Percentiles rank a stretch among this genome's conserved stretches.
phyloP scores from a whole-genome alignment of 176 grass and related monocot genomes.

The Typha latifolia region DNA sequence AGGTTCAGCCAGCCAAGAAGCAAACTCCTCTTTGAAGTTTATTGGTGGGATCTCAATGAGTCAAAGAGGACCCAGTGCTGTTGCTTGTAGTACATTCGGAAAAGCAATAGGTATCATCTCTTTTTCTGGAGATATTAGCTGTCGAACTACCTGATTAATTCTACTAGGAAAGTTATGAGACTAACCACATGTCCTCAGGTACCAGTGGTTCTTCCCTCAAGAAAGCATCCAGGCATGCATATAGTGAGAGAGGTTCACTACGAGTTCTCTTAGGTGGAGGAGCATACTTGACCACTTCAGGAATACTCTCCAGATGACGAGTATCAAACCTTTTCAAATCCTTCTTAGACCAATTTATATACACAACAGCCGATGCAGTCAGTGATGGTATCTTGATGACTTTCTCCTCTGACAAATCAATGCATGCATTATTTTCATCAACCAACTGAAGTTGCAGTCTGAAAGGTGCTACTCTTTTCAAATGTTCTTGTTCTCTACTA shows the following conservation, averaged over 20 bases:
- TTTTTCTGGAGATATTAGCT: not conserved
- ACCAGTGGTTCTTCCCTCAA: slow-evolving; percentile 95
- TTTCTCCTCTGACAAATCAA: slow-evolving; percentile 47
- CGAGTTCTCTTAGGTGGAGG: slow-evolving; percentile 91
- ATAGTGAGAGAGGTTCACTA: slow-evolving; percentile 88
- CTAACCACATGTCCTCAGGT: slow-evolving; percentile 99
- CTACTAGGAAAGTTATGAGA: not conserved
- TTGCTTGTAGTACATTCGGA: not conserved
- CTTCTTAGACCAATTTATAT: slow-evolving; percentile 75
- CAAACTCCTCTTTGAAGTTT: not conserved
- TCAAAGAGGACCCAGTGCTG: not conserved
- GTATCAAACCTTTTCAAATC: slow-evolving; percentile 63
- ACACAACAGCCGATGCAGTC: slow-evolving; percentile 47
- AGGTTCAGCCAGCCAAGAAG: not conserved
- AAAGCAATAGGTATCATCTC: not conserved
- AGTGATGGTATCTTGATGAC: slow-evolving; percentile 40
- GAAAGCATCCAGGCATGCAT: slow-evolving; percentile 98
- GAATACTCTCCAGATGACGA: slow-evolving; percentile 59
- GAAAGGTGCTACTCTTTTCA: not conserved
- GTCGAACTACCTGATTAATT: no score
- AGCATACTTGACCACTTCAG: slow-evolving; percentile 86
- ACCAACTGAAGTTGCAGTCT: slow-evolving; percentile 45
- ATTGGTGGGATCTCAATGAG: not conserved
- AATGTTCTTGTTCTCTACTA: slow-evolving; percentile 1
- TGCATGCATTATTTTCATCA: slow-evolving; percentile 59